These are phyloP conservation scores for Nemania sp. DNA, from an alignment of 2,329 filamentous ascomycete species.

Conservation along the genomic window DNA sequence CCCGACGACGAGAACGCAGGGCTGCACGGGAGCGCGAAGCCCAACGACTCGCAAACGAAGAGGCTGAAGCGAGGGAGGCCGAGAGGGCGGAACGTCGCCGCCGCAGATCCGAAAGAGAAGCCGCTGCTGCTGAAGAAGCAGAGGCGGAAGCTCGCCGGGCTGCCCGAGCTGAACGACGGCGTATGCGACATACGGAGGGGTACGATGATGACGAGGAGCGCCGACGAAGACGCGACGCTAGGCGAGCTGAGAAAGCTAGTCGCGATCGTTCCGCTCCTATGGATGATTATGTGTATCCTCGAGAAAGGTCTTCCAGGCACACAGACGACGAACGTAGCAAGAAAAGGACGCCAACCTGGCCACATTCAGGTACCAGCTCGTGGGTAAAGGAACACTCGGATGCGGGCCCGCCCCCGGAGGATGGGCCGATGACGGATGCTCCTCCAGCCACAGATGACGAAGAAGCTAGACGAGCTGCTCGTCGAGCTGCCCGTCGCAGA, in stretches of 20 bases:
- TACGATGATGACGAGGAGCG: constrained; percentile 66
- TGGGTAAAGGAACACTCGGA: constrained; percentile 76
- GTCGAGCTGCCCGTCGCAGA: constrained; percentile 60
- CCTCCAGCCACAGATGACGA: constrained; percentile 59
- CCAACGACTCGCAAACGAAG: constrained; percentile 63
- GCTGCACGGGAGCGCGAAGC: constrained; percentile 63
- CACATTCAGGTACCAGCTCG: constrained; percentile 72
- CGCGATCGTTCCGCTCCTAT: constrained; percentile 59
- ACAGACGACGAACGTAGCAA: constrained; percentile 51
- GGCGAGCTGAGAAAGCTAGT: constrained; percentile 57
- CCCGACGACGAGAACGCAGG: constrained; percentile 66
- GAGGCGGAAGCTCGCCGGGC: constrained; percentile 62
- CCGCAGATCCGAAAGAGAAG: constrained; percentile 56
- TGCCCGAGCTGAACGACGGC: constrained; percentile 62
- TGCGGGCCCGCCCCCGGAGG: constrained; percentile 68
- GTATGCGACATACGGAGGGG: constrained; percentile 58
- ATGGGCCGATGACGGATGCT: constrained; percentile 53
- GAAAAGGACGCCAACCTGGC: constrained; percentile 61
- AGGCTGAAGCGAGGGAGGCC: constrained; percentile 55
- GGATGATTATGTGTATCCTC: constrained; percentile 60
- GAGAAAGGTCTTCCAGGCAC: constrained; percentile 53
- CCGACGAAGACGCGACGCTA: constrained; percentile 65
- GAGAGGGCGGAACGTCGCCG: constrained; percentile 57
- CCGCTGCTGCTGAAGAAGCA: constrained; percentile 56
- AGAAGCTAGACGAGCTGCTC: constrained; percentile 64